phyloP scores from a whole-genome alignment of 148 eudicot species.

The Heliamphora exappendiculata region DNA sequence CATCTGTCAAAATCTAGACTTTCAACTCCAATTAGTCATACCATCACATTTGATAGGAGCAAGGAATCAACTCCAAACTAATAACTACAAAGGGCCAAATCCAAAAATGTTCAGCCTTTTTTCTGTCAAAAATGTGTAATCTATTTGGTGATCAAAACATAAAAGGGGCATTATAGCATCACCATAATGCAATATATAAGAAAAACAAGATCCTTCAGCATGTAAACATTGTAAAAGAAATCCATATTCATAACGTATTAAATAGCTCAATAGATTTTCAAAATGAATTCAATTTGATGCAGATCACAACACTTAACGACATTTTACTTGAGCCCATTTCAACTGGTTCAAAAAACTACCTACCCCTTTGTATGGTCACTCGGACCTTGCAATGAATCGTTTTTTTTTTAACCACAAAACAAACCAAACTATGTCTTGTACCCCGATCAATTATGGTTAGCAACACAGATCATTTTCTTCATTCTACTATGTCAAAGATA shows the following conservation, averaged over 20 bases:
- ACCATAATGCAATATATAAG: not conserved
- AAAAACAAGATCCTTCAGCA: not conserved
- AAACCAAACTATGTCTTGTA: too few relatives aligned
- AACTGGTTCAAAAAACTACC: not conserved
- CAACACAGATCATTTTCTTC: too few relatives aligned
- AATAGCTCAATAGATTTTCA: not conserved
- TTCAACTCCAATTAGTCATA: conserved; percentile 4
- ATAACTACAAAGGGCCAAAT: not conserved
- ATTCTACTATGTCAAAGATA: too few relatives aligned
- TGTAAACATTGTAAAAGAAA: not conserved
- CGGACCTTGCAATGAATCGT: too few relatives aligned
- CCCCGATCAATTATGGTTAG: too few relatives aligned
- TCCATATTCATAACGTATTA: not conserved
- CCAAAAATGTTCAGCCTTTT: conserved; percentile 1
- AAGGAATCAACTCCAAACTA: conserved; percentile 13
- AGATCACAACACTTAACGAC: too few relatives aligned
- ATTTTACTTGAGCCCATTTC: not conserved
- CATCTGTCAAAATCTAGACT: conserved; percentile 83
- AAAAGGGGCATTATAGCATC: not conserved
- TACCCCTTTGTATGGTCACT: too few relatives aligned
- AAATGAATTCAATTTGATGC: not conserved
- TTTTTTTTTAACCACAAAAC: too few relatives aligned
- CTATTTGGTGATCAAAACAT: not conserved
- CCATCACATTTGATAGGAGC: not conserved
- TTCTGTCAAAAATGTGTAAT: not conserved